A percentile compares a stretch with the other conserved stretches of the same genome.
phyloP scores from a whole-genome alignment of 495 filamentous ascomycete species.

The Penicillium paxilli region DNA sequence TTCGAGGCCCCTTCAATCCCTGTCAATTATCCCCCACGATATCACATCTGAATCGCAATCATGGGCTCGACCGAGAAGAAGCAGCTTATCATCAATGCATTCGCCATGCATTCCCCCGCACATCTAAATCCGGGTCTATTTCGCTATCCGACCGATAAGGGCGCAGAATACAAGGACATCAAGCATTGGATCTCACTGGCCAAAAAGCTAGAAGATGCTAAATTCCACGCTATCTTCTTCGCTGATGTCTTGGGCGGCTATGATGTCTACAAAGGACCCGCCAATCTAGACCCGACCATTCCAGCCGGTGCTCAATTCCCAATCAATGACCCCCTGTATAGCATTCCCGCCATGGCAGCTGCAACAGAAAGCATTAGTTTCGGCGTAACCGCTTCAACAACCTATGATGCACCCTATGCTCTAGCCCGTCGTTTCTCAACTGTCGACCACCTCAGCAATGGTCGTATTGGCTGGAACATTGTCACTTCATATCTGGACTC shows the following conservation, averaged over 20 bases:
- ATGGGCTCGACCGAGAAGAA: conserved; percentile 37
- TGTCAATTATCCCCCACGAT: neutral
- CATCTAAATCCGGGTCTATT: conserved; percentile 54
- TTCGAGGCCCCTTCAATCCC: neutral
- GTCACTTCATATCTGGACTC: conserved; percentile 68
- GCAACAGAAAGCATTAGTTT: conserved; percentile 63
- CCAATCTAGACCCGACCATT: conserved; percentile 57
- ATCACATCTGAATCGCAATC: conserved; percentile 1
- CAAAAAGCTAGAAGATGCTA: conserved; percentile 46
- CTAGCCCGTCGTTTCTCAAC: conserved; percentile 66
- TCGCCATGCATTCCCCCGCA: conserved; percentile 50
- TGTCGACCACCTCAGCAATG: conserved; percentile 66
- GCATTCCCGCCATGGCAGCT: conserved; percentile 44
- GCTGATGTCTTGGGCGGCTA: conserved; percentile 57
- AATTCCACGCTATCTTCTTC: conserved; percentile 59
- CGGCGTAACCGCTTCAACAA: conserved; percentile 66
- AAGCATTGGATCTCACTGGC: conserved; percentile 47
- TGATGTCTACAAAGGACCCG: conserved; percentile 62
- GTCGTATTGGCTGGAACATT: conserved; percentile 66
- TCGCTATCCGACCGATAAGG: conserved; percentile 48
- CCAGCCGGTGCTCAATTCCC: conserved; percentile 66
- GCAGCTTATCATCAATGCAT: conserved; percentile 58
- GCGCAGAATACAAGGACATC: conserved; percentile 47
- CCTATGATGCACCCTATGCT: conserved; percentile 68
- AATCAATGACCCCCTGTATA: conserved; percentile 54